Evolutionary conservation across 176 grass and related monocot species (phyloP), one percentile per base, ranked within the genome.

Genomic region (Bromus sterilis): DNA sequence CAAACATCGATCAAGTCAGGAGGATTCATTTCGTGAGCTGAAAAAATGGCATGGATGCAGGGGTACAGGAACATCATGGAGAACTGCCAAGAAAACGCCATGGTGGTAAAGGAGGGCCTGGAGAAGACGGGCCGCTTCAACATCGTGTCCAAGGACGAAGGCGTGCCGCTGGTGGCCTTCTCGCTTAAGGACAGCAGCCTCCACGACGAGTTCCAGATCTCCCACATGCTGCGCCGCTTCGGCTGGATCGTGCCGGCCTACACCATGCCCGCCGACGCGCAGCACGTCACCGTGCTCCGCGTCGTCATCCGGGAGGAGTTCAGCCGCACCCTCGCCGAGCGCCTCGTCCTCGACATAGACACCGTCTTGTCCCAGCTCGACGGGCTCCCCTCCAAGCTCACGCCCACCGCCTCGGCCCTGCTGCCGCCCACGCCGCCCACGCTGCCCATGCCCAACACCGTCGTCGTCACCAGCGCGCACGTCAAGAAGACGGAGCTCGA

Each of bases 21-120:
- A 24, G 25, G 63, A 14, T 43, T 80, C 21, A 23, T 73, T 36
- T 4, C 8, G 26, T 73, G 34, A 60, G 14, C 46, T 49, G 13
- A 49, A 14, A 2, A 4, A 15, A 37, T 46, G 23, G 43, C n/a
- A 43, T 67, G 32, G n/a, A n/a, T n/a, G n/a, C 76, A 96, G 90
- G 96, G 96, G 4, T 99, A 99, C 82, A 91, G 61, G 83, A 95
- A 95, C 75, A 87, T 99, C 81, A 99, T 99, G 96, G 93, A 99
- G 84, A 99, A 99, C 81, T 99, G 96, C 84, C 93, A 88, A 48
- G 93, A 95, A 35, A 99, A 99, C 80, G 96, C 96, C 61, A 95
- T 93, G 93, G 91, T 93, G 88, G 91, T 99, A 44, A 99, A 95
- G 87, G 51, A 76, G 2, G 96, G 96, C 0, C 89, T 99, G 7